Evolutionary conservation across 768 basidiomycete species (phyloP).

Genomic region (Boletales sp.): DNA sequence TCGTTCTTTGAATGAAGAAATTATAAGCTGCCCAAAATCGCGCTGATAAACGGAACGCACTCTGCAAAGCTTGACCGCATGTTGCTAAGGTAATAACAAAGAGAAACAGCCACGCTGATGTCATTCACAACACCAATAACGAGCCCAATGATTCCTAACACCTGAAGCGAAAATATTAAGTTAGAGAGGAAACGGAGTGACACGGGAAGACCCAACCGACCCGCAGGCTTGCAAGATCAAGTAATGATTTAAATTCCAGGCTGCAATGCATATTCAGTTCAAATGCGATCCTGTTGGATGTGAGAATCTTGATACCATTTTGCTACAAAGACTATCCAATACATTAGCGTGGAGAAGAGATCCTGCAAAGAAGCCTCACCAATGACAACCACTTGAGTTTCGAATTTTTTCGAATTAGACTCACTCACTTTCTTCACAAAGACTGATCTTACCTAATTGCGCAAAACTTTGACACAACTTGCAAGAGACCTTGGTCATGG

Average conservation of each 20-base stretch:
- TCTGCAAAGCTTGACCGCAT: slow-evolving; percentile 48
- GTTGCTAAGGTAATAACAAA: slow-evolving; percentile 52
- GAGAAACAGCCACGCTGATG: slow-evolving; percentile 45
- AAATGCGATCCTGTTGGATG: neutral
- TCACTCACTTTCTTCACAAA: neutral
- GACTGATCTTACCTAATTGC: slow-evolving; percentile 43
- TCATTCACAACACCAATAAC: slow-evolving; percentile 51
- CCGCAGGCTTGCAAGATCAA: slow-evolving; percentile 42
- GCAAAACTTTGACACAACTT: slow-evolving; percentile 47
- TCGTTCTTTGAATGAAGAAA: slow-evolving; percentile 38
- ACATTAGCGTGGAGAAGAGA: neutral
- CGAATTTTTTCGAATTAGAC: neutral
- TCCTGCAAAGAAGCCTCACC: slow-evolving; percentile 26
- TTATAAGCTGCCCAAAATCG: neutral
- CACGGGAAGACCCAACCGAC: slow-evolving; percentile 27
- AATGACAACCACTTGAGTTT: slow-evolving; percentile 34
- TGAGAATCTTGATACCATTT: slow-evolving; percentile 35
- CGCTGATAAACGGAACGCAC: slow-evolving; percentile 27
- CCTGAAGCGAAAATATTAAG: slow-evolving; percentile 26
- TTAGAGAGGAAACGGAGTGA: neutral
- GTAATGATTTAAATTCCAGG: slow-evolving; percentile 40
- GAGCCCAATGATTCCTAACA: slow-evolving; percentile 46
- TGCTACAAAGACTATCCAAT: slow-evolving; percentile 39
- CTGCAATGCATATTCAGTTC: slow-evolving; percentile 21
- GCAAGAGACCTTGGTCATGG: neutral